Percentiles rank a stretch among this genome's conserved stretches.
These are phyloP conservation scores for Ogataea hybrid DNA, from an alignment of 1,139 yeast species.

Conservation along the genomic window DNA sequence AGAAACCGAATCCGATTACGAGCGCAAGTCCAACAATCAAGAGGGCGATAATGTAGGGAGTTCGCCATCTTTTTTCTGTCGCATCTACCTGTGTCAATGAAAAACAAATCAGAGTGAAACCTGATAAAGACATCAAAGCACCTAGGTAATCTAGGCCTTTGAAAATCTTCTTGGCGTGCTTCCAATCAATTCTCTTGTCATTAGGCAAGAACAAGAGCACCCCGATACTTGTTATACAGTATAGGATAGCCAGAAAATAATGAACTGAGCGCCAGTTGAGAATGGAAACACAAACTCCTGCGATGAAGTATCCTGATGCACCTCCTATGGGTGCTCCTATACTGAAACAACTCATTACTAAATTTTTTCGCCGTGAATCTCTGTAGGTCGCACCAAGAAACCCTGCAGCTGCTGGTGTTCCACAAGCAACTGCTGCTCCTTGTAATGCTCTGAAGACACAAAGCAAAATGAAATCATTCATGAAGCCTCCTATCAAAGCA, in stretches of 20 bases:
- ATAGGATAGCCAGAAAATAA: conserved; percentile 39
- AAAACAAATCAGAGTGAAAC: conserved; percentile 41
- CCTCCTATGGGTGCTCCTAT: too few relatives aligned
- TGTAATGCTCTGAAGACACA: too few relatives aligned
- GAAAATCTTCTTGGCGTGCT: conserved; percentile 25
- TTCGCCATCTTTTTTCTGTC: conserved; percentile 41
- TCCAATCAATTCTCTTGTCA: conserved; percentile 29
- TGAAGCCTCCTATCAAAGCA: too few relatives aligned
- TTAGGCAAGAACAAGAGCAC: conserved; percentile 35
- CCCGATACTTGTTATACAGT: conserved; percentile 28
- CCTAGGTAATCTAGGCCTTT: conserved; percentile 39
- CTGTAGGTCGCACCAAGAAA: too few relatives aligned
- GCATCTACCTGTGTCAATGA: conserved; percentile 41
- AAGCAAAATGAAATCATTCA: too few relatives aligned
- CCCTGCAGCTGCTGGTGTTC: too few relatives aligned
- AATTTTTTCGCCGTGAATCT: too few relatives aligned
- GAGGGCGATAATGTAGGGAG: conserved; percentile 44
- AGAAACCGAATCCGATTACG: conserved; percentile 36
- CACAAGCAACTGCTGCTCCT: too few relatives aligned
- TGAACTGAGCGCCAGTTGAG: too few relatives aligned
- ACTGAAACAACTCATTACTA: too few relatives aligned
- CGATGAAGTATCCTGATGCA: too few relatives aligned
- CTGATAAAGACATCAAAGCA: conserved; percentile 36
- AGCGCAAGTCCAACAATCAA: conserved; percentile 38
- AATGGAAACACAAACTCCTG: too few relatives aligned